Conservation (phyloP, 345 rosid genomes). For the Alliaria petiolata region DNA sequence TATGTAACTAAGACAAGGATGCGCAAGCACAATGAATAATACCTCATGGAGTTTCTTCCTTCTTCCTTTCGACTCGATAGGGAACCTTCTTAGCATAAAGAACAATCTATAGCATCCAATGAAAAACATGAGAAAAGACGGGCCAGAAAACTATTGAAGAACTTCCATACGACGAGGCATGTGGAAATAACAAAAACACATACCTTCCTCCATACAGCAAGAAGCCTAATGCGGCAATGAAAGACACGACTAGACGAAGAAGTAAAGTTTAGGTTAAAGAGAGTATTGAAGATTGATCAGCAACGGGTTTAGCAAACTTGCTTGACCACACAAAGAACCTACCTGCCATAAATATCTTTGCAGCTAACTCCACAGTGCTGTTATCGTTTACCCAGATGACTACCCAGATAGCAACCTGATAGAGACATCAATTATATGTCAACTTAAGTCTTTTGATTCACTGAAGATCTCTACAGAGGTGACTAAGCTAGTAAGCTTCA, state of each 20-base stretch:
- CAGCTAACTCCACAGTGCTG: constrained; percentile 63
- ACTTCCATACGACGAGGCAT: too few species aligned
- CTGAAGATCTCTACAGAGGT: too few species aligned
- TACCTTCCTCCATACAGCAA: constrained; percentile 98
- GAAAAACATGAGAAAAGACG: constrained; percentile 1
- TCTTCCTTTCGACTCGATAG: constrained; percentile 98
- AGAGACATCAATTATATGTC: constrained; percentile 13
- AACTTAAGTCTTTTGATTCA: background rate
- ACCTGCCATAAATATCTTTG: constrained; percentile 92
- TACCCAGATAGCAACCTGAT: constrained; percentile 84
- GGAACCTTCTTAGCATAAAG: constrained; percentile 93
- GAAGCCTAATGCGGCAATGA: constrained; percentile 89
- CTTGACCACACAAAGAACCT: constrained; percentile 20
- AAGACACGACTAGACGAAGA: constrained; percentile 65
- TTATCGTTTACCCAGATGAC: constrained; percentile 83
- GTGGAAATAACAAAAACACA: too few species aligned
- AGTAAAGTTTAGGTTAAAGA: background rate
- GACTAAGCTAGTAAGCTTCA: too few species aligned
- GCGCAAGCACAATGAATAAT: background rate
- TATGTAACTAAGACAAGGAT: background rate
- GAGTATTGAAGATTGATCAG: background rate
- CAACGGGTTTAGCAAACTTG: constrained; percentile 4
- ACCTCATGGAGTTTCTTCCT: constrained; percentile 99
- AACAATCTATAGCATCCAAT: constrained; percentile 54
- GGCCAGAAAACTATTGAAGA: too few species aligned